Evolutionary conservation across 129 eudicot genomes (phyloP), one percentile per base, ranked within the genome.

Genomic region (Rutidosis leptorrhynchoides): DNA sequence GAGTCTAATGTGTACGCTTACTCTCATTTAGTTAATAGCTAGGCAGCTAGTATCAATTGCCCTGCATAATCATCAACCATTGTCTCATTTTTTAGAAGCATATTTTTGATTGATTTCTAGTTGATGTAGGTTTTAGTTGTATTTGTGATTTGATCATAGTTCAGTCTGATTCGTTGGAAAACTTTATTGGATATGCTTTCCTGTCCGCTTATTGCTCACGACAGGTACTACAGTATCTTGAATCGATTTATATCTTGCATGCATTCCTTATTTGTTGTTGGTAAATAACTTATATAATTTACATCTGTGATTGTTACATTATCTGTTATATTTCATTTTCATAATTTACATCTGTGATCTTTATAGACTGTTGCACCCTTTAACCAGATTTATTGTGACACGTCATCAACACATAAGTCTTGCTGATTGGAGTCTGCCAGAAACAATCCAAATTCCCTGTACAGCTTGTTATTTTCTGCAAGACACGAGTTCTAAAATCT

Each of bases 111-210:
- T 25, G 35, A 11, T 57, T 65, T 48, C 11, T 27, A 27, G 58
- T 65, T 65, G 45, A 65, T 53, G 59, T 49, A 46, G 55, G 46
- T 65, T 32, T 65, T 48, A 46, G 51, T n/a, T 46, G 71, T 48
- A 58, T 49, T 43, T 65, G 40, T 65, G 71, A 65, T 28, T 23
- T 48, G 28, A 66, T 66, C 71, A 33, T 43, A 48, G 51, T 51
- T 48, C 6, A 67, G 62, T 60, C 49, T 67, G 71, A 26, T 66
- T 65, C 6, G 19, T 9, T 67, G 37, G 49, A 49, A 67, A 16
- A 21, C 48, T 67, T 67, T 49, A 24, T 28, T 29, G 46, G 71
- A 51, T 30, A 12, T 51, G 14, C 46, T 27, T 49, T 7, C 33
- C 49, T 46, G 40, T 22, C 62, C 4, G 33, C 62, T 32, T 21